Percentiles rank a stretch among this genome's conserved stretches.
These are phyloP conservation scores for Candida takata DNA, from an alignment of 805 yeast species.

Conservation along the genomic window DNA sequence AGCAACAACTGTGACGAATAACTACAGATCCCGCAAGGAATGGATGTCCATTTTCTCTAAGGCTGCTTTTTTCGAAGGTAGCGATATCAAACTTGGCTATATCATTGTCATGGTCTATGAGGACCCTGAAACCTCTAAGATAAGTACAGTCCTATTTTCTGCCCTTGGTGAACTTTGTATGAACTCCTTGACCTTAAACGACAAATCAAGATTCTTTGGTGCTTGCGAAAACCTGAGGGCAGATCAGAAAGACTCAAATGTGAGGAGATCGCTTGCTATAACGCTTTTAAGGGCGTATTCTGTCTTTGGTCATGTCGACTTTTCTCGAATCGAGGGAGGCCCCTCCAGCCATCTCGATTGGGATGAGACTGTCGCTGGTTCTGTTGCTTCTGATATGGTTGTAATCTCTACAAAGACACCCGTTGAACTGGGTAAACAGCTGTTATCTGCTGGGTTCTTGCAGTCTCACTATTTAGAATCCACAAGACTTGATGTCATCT, in stretches of 20 bases:
- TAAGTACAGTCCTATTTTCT: slow-evolving; percentile 51
- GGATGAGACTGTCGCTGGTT: slow-evolving; percentile 87
- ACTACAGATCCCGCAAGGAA: slow-evolving; percentile 17
- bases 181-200: slow-evolving; percentile 48
- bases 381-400: slow-evolving; percentile 58
- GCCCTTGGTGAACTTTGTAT: slow-evolving; percentile 61
- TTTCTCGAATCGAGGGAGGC: background rate
- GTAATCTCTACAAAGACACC: slow-evolving; percentile 50
- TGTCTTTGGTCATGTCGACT: slow-evolving; percentile 31
- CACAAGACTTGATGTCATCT: slow-evolving; percentile 65
- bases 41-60: slow-evolving; percentile 40
- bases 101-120: slow-evolving; percentile 45
- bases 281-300: slow-evolving; percentile 63
- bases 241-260: slow-evolving; percentile 45
- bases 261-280: slow-evolving; percentile 71
- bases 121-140: slow-evolving; percentile 35
- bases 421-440: slow-evolving; percentile 44
- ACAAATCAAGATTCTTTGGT: slow-evolving; percentile 64
- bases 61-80: slow-evolving; percentile 48
- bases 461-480: slow-evolving; percentile 45
- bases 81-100: slow-evolving; percentile 39
- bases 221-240: slow-evolving; percentile 65
- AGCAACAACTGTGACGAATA: slow-evolving; percentile 11
- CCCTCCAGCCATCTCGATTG: slow-evolving; percentile 27
- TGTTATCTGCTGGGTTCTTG: slow-evolving; percentile 53